Conservation (phyloP, 2,329 filamentous ascomycete genomes). For the Xylariaceae sp. region DNA sequence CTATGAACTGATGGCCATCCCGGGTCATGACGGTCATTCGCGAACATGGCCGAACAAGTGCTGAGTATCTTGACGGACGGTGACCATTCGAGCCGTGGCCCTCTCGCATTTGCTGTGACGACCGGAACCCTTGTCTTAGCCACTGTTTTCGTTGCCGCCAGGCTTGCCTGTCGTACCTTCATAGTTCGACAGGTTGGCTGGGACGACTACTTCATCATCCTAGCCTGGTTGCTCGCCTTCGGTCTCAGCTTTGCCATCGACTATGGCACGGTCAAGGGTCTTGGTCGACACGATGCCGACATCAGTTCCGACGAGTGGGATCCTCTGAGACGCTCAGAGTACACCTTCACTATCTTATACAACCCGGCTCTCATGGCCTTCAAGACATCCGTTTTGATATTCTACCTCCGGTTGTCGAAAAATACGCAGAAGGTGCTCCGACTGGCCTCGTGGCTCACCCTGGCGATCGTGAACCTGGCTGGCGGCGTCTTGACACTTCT, state of each 20-base stretch:
- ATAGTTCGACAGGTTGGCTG: constrained; percentile 67
- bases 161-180: constrained; percentile 65
- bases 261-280: constrained; percentile 56
- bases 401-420: constrained; percentile 78
- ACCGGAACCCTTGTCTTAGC: constrained; percentile 62
- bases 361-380: constrained; percentile 87
- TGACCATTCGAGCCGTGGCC: constrained; percentile 42
- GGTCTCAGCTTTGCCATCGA: constrained; percentile 63
- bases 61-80: constrained; percentile 17
- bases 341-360: constrained; percentile 60
- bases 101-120: constrained; percentile 65
- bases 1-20: constrained; percentile 25
- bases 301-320: constrained; percentile 46
- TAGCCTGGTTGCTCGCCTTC: constrained; percentile 70
- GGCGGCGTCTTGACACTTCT: constrained; percentile 76
- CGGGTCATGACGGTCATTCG: constrained; percentile 18
- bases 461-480: constrained; percentile 72
- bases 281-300: constrained; percentile 62
- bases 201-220: constrained; percentile 77
- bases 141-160: constrained; percentile 67
- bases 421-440: constrained; percentile 71
- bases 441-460: constrained; percentile 73
- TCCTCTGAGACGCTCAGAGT: constrained; percentile 54
- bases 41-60: constrained; percentile 18
- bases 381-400: constrained; percentile 87